Evolutionary conservation across 129 eudicot species (phyloP).

Genomic region (Chrysanthemum makinoi): DNA sequence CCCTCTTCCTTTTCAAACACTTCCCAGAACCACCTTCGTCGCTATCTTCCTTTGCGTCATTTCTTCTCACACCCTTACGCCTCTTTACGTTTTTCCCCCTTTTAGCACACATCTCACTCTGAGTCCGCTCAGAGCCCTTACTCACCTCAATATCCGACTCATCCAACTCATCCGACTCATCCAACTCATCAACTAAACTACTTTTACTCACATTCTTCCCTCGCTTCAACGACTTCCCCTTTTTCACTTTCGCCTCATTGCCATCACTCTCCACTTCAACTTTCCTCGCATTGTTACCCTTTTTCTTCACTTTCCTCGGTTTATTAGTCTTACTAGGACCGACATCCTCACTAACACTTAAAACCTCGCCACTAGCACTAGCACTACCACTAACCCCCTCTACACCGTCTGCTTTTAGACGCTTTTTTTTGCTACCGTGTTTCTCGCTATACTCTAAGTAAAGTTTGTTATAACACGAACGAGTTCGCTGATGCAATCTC

Average conservation of each 20-base stretch:
- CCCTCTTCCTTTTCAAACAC: background rate
- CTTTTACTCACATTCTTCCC: slow-evolving; percentile 2
- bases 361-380: slow-evolving; percentile 10
- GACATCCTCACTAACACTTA: background rate
- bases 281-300: background rate
- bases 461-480: slow-evolving; percentile 31
- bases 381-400: background rate
- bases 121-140: background rate
- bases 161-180: slow-evolving; percentile 14
- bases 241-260: slow-evolving; percentile 4
- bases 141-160: slow-evolving; percentile 21
- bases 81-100: background rate
- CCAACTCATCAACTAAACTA: background rate
- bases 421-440: slow-evolving; percentile 1
- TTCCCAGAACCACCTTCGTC: background rate
- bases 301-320: background rate
- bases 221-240: background rate
- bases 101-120: background rate
- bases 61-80: background rate
- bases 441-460: slow-evolving; percentile 35
- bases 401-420: background rate
- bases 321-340: background rate
- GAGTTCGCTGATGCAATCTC: slow-evolving; percentile 37
- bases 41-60: background rate
- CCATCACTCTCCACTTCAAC: no score